These are phyloP conservation scores for Metschnikowia kunwiensis DNA, from an alignment of 805 yeast genomes.

Conservation along the genomic window DNA sequence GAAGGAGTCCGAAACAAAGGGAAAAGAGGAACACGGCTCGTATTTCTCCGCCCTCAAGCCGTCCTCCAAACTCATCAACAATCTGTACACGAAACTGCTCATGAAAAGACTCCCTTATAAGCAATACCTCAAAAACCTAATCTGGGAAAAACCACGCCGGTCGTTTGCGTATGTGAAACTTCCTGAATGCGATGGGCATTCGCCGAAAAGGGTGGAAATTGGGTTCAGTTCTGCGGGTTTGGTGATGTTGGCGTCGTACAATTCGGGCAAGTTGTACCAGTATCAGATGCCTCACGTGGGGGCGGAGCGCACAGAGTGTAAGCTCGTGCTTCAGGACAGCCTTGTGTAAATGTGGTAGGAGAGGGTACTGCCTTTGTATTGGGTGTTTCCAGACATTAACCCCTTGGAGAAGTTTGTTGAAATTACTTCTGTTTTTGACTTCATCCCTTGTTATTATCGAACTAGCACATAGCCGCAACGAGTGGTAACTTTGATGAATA, in stretches of 20 bases:
- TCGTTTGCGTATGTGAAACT: conserved; percentile 42
- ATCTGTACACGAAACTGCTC: conserved; percentile 36
- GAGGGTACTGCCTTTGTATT: no score
- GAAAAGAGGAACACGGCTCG: conserved; percentile 12
- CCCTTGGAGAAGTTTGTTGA: no score
- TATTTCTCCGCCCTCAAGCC: conserved; percentile 24
- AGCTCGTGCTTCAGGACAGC: conserved; percentile 26
- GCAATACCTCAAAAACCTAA: conserved; percentile 38
- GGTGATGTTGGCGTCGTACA: conserved; percentile 37
- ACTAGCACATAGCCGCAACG: no score
- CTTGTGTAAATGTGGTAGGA: conserved; percentile 10
- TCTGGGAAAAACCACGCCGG: conserved; percentile 42
- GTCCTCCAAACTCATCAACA: conserved; percentile 30
- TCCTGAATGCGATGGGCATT: conserved; percentile 23
- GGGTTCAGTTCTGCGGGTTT: conserved; percentile 34
- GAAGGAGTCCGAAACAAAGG: conserved; percentile 15
- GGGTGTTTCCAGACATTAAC: no score
- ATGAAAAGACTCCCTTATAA: conserved; percentile 40
- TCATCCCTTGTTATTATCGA: no score
- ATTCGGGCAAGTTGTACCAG: conserved; percentile 38
- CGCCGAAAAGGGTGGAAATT: conserved; percentile 29
- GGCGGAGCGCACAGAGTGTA: conserved; percentile 31
- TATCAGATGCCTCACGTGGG: conserved; percentile 30
- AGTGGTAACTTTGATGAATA: no score
- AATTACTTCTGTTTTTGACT: no score